Conservation (phyloP, 305 asterid species). For the Withania somnifera region DNA sequence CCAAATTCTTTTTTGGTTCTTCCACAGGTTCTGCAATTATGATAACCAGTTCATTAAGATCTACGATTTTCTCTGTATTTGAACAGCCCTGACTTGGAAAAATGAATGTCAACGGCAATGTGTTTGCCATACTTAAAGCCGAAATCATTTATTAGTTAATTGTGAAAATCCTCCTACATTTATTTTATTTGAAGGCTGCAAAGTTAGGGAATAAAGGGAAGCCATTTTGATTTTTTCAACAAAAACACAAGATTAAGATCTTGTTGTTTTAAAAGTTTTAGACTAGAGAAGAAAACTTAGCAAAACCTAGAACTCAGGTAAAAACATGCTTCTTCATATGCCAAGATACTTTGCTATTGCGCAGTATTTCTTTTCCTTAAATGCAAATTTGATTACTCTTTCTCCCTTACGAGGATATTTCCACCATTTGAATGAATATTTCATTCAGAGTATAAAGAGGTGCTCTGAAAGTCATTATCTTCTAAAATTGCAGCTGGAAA, state of each 20-base stretch:
- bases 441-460: not conserved
- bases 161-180: not conserved
- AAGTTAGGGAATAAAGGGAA: not conserved
- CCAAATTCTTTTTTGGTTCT: not conserved
- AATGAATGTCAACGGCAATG: not conserved
- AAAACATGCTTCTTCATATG: not conserved
- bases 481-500: conserved; percentile 55
- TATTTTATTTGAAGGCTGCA: not conserved
- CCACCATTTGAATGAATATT: not conserved
- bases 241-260: not conserved
- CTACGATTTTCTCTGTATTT: not conserved
- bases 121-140: not conserved
- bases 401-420: not conserved
- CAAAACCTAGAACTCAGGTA: not conserved
- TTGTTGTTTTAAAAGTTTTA: not conserved
- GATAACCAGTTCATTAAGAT: not conserved
- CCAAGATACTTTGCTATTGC: not conserved
- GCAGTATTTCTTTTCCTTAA: not conserved
- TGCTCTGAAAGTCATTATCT: not conserved
- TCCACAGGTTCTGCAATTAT: not conserved
- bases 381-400: not conserved
- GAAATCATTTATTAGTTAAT: not conserved
- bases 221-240: not conserved
- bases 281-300: not conserved
- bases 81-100: not conserved